phyloP scores from a whole-genome alignment of 306 rosid species.

The Argentina anserina region DNA sequence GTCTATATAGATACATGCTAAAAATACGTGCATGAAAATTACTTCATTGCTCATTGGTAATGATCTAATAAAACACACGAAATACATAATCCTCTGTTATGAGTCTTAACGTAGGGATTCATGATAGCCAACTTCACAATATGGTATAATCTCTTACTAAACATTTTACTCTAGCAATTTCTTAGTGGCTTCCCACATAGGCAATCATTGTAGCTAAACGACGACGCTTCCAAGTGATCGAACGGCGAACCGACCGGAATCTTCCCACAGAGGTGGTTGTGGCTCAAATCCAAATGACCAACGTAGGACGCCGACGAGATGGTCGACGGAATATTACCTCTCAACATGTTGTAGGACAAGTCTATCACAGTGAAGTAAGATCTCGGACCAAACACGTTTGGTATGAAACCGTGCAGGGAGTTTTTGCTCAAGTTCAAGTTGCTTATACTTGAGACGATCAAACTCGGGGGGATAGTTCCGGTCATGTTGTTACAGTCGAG shows the following conservation, averaged over 20 bases:
- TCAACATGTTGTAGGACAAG: constrained; percentile 55
- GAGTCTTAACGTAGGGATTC: background rate
- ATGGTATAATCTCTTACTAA: background rate
- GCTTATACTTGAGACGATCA: constrained; percentile 54
- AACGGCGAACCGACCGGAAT: constrained; percentile 83
- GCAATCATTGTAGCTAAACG: constrained; percentile 74
- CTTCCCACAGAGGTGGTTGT: constrained; percentile 77
- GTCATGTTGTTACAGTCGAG: constrained; percentile 58
- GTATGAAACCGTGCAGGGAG: constrained; percentile 45
- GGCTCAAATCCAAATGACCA: constrained; percentile 93
- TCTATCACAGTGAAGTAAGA: constrained; percentile 79
- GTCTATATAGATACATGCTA: background rate
- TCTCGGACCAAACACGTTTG: constrained; percentile 50
- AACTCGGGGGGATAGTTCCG: constrained; percentile 52
- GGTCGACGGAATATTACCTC: constrained; percentile 61
- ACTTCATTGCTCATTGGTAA: background rate
- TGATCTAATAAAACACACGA: background rate
- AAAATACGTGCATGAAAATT: background rate
- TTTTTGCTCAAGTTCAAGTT: constrained; percentile 74
- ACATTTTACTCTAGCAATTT: constrained; percentile 39
- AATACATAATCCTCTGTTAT: background rate
- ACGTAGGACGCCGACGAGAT: constrained; percentile 54
- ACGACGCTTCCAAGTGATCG: constrained; percentile 84
- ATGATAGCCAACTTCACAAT: background rate
- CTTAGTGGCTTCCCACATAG: constrained; percentile 86